Evolutionary conservation across 2,329 filamentous ascomycete genomes (phyloP).

Genomic region (Chalaropsis thielavioides): DNA sequence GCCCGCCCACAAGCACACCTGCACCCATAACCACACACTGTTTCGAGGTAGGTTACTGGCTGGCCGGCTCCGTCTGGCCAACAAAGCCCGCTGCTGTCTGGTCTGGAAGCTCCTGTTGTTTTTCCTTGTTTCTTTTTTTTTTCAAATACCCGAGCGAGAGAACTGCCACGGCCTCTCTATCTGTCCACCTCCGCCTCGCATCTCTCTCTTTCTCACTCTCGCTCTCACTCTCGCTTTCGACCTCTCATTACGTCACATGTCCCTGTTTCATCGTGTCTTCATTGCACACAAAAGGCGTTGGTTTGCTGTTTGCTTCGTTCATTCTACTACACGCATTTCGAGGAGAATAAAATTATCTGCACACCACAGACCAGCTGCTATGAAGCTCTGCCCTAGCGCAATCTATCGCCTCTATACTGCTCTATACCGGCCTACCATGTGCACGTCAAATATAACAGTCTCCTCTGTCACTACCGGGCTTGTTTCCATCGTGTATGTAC

Average conservation of each 20-base stretch:
- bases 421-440: too few species aligned
- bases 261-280: not conserved
- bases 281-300: conserved; percentile 13
- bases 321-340: not conserved
- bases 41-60: not conserved
- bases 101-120: not conserved
- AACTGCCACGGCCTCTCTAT: not conserved
- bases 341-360: not conserved
- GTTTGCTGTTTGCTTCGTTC: conserved; percentile 1
- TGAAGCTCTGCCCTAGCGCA: too few species aligned
- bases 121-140: not conserved
- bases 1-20: not conserved
- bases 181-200: too few species aligned
- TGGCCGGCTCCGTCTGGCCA: not conserved
- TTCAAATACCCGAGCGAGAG: not conserved
- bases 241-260: not conserved
- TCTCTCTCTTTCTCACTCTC: too few species aligned
- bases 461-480: not conserved
- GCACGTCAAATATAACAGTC: too few species aligned
- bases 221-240: not conserved
- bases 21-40: not conserved
- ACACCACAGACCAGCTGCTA: too few species aligned
- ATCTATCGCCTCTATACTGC: too few species aligned
- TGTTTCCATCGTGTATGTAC: not conserved
- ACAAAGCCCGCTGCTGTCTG: not conserved